Percentiles rank a stretch among this genome's conserved stretches.
phyloP scores from a whole-genome alignment of 2,329 filamentous ascomycete species.

The Lecanosticta acicola region DNA sequence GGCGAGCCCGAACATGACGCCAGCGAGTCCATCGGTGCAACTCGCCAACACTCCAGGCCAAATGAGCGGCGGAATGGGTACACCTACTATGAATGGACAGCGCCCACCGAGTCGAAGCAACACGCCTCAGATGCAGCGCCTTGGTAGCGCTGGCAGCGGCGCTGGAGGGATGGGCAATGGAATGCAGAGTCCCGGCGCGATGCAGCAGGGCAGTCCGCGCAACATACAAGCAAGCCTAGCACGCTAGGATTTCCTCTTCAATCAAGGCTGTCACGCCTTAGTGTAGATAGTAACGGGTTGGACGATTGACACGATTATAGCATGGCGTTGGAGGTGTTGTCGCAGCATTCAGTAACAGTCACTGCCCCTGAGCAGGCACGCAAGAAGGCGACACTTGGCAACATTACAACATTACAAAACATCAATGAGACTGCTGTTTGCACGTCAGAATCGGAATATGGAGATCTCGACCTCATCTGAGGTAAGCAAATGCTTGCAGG shows the following conservation, averaged over 20 bases:
- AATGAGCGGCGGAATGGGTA: slow-evolving; percentile 10
- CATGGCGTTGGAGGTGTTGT: slow-evolving; percentile 1
- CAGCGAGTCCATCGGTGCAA: slow-evolving; percentile 19
- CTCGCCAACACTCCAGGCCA: slow-evolving; percentile 18
- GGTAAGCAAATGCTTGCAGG: background rate
- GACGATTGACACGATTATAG: slow-evolving; percentile 1
- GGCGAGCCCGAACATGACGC: slow-evolving; percentile 28
- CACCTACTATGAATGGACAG: slow-evolving; percentile 4
- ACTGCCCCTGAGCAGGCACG: background rate
- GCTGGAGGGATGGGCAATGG: slow-evolving; percentile 20
- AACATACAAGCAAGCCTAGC: slow-evolving; percentile 30
- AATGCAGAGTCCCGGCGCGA: slow-evolving; percentile 30
- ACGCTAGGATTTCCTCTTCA: slow-evolving; percentile 10
- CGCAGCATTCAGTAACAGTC: background rate
- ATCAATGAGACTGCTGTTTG: background rate
- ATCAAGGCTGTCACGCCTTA: background rate
- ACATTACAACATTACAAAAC: background rate
- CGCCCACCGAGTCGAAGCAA: slow-evolving; percentile 27
- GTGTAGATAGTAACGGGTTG: background rate
- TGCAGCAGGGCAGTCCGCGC: slow-evolving; percentile 29
- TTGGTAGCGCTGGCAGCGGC: slow-evolving; percentile 28
- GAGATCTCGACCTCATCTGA: background rate
- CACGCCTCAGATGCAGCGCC: slow-evolving; percentile 30
- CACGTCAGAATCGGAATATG: background rate
- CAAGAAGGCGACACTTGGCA: background rate